Percentiles rank a stretch among this genome's conserved stretches.
Conservation (phyloP, 805 yeast genomes). For the Candida ovalis region DNA sequence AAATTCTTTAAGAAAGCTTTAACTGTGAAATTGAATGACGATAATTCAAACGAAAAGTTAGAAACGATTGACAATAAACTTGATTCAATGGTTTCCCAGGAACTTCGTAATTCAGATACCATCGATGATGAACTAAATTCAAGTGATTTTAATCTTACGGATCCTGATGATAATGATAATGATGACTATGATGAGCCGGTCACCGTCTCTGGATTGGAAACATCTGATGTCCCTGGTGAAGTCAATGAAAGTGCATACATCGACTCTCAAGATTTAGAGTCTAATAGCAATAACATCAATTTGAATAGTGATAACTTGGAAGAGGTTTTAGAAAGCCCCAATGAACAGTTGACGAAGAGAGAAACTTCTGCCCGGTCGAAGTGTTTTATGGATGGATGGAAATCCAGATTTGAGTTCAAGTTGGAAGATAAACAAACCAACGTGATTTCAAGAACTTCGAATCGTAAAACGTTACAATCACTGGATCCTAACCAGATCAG, state of each 20-base stretch:
- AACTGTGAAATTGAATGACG: background rate
- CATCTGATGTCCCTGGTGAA: background rate
- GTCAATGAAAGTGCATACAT: slow-evolving; percentile 3
- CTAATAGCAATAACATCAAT: background rate
- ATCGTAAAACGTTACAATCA: background rate
- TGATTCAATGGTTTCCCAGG: too few species aligned
- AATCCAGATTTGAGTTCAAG: slow-evolving; percentile 1
- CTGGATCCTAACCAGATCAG: background rate
- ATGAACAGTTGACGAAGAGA: background rate
- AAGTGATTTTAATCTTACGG: slow-evolving; percentile 29
- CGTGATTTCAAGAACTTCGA: background rate
- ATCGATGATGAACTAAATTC: slow-evolving; percentile 13
- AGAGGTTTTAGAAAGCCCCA: background rate
- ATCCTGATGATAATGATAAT: slow-evolving; percentile 20
- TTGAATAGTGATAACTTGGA: background rate
- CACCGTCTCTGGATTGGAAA: background rate
- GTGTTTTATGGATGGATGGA: slow-evolving; percentile 1
- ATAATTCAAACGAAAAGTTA: background rate
- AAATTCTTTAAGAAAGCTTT: slow-evolving; percentile 12
- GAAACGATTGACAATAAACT: background rate
- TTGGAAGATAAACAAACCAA: background rate
- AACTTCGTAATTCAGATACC: too few species aligned
- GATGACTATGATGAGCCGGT: background rate
- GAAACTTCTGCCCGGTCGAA: background rate
- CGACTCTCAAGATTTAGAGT: slow-evolving; percentile 2